Conservation (phyloP, 2,329 filamentous ascomycete genomes). For the Ceratocystis huliohia region DNA sequence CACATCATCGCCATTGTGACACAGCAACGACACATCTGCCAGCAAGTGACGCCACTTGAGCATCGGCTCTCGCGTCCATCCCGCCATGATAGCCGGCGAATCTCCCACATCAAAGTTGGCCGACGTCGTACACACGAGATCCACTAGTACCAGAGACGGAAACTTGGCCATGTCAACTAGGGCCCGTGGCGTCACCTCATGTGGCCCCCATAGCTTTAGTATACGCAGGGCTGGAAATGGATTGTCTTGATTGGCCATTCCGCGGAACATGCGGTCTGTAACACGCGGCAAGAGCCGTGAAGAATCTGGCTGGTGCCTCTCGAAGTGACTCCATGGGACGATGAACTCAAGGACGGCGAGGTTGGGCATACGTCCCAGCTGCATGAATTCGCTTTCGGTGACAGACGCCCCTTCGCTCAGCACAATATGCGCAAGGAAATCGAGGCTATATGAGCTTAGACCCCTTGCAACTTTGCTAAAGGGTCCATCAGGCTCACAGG, state of each 20-base stretch:
- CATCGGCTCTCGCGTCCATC: neutral
- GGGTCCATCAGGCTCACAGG: conserved; percentile 10
- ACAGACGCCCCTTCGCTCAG: conserved; percentile 31
- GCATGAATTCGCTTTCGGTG: conserved; percentile 31
- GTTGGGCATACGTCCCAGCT: conserved; percentile 33
- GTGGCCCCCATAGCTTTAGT: conserved; percentile 33
- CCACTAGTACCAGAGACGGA: conserved; percentile 35
- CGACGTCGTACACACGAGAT: conserved; percentile 22
- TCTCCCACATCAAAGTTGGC: neutral
- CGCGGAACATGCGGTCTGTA: conserved; percentile 35
- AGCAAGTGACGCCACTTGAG: neutral
- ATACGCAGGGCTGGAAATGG: conserved; percentile 38
- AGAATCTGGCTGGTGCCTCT: conserved; percentile 23
- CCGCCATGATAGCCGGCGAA: neutral
- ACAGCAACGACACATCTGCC: neutral
- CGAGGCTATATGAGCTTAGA: conserved; percentile 24
- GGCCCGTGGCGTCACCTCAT: conserved; percentile 31
- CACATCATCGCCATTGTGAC: neutral
- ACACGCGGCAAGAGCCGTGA: conserved; percentile 29
- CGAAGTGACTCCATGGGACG: conserved; percentile 25
- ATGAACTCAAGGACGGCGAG: conserved; percentile 38
- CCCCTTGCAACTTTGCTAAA: neutral
- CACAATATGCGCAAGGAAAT: conserved; percentile 33
- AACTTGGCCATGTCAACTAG: conserved; percentile 33
- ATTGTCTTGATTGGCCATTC: conserved; percentile 32